These are phyloP conservation scores for Aristolochia californica DNA, from an alignment of 164 flowering plant species.

Conservation along the genomic window DNA sequence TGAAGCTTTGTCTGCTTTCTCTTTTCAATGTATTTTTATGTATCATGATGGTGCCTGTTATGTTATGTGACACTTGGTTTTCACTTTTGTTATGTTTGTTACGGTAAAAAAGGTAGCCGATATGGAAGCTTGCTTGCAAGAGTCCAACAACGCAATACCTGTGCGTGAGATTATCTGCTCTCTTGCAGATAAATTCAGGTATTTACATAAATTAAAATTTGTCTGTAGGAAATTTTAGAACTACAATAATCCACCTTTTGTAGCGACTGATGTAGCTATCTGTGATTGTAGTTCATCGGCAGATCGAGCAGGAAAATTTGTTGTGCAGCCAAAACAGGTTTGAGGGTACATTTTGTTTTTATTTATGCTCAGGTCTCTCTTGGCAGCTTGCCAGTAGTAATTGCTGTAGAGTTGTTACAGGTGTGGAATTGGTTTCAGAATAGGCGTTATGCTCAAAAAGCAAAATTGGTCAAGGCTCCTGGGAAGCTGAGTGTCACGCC, in stretches of 20 bases:
- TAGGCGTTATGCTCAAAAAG: conserved; percentile 76
- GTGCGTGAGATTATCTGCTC: conserved; percentile 55
- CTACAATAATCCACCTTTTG: neutral
- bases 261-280: conserved; percentile 3
- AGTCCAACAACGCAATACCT: conserved; percentile 51
- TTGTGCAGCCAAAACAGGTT: conserved; percentile 91
- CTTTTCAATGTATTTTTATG: no score
- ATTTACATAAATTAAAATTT: neutral
- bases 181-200: conserved; percentile 92
- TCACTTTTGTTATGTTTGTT: neutral
- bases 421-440: conserved; percentile 99
- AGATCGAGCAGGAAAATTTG: conserved; percentile 66
- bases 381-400: neutral
- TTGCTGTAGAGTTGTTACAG: conserved; percentile 25
- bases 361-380: neutral
- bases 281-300: conserved; percentile 42
- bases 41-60: neutral
- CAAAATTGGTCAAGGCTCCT: conserved; percentile 53
- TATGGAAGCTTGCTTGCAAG: conserved; percentile 78
- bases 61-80: neutral
- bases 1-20: neutral
- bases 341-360: neutral
- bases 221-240: neutral
- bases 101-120: conserved; percentile 43
- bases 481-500: conserved; percentile 45